Percentiles rank a stretch among this genome's conserved stretches.
Evolutionary conservation across 768 basidiomycete genomes (phyloP).

Genomic region (Steccherinum ochraceum): DNA sequence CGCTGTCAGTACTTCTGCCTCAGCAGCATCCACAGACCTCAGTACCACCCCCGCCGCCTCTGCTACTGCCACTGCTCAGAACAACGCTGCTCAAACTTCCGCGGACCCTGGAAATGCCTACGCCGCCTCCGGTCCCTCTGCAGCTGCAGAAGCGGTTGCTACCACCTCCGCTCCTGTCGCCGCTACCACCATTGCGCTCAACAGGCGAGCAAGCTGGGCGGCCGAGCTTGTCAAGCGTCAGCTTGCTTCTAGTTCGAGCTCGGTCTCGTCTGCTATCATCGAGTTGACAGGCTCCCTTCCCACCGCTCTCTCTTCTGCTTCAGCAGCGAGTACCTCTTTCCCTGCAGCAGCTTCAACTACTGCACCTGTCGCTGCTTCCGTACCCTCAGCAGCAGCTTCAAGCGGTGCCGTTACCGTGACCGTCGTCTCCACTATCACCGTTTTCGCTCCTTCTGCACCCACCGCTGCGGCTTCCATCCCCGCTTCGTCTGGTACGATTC

Average conservation of each 20-base stretch:
- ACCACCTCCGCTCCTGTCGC: not conserved
- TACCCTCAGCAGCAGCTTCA: not conserved
- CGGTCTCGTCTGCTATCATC: not conserved
- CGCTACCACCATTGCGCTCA: not conserved
- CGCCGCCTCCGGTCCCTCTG: not conserved
- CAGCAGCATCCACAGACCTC: not conserved
- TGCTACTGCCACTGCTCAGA: not conserved
- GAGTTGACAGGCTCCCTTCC: not conserved
- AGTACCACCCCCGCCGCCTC: not conserved
- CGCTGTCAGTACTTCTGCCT: not conserved
- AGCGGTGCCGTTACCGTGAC: slow-evolving; percentile 8
- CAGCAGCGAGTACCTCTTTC: not conserved
- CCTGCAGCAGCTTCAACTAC: not conserved
- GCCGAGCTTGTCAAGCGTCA: not conserved
- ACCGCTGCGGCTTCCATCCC: not conserved
- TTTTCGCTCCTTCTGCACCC: slow-evolving; percentile 6
- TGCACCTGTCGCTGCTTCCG: slow-evolving; percentile 1
- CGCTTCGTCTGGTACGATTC: not conserved
- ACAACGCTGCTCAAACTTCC: not conserved
- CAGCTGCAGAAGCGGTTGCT: not conserved
- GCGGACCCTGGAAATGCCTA: no score
- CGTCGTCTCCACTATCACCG: slow-evolving; percentile 3
- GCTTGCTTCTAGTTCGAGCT: not conserved
- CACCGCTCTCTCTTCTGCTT: not conserved
- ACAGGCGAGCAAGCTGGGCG: not conserved